Base-by-base conservation (phyloP, 75 land plant species). In the Sequoia sempervirens region DNA sequence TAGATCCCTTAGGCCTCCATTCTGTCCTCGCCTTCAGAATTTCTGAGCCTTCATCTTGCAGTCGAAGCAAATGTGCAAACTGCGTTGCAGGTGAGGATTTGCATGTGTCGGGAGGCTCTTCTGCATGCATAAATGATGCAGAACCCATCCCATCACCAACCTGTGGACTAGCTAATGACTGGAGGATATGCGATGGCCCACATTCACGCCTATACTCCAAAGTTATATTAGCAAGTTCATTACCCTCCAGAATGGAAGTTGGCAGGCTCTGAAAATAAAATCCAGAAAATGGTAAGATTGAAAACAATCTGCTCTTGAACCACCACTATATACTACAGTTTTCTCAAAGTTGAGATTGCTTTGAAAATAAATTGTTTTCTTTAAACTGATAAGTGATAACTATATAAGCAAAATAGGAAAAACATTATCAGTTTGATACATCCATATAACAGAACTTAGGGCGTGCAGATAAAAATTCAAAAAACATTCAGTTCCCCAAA, bases 151-250 rank as follows among this genome's bases (percentile, higher is more conserved):
- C 38, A 15, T 81, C 61, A 50, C 64, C 82, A 53, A 30, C 37
- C 82, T 87, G 82, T 17, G 89, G 86, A 43, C 84, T 87, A 23
- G 89, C 70, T 75, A 88, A 64, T 64, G 89, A 88, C 56, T 87
- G 84, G 10, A 88, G 86, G 3, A 87, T 75, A 83, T 87, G 82
- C 20, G 81, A 56, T 64, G 88, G 88, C 32, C 89, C 83, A 79
- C 89, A 88, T 84, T 88, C 89, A 28, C 85, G 81, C 80, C 89
- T 83, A 76, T 88, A 88, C 82, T 88, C 89, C 82, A 88, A 75
- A 3, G 79, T 87, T 74, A 88, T 87, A 41, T 54, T 69, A 32
- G 84, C 89, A 20, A 88, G 66, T 53, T 88, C 88, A 69, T 88
- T 85, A 36, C 43, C 82, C 66, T 83, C 89, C 52, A 75, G 82